Conservation (phyloP, 192 early-diverging fungal genomes). For the Helicostylum pulchrum region DNA sequence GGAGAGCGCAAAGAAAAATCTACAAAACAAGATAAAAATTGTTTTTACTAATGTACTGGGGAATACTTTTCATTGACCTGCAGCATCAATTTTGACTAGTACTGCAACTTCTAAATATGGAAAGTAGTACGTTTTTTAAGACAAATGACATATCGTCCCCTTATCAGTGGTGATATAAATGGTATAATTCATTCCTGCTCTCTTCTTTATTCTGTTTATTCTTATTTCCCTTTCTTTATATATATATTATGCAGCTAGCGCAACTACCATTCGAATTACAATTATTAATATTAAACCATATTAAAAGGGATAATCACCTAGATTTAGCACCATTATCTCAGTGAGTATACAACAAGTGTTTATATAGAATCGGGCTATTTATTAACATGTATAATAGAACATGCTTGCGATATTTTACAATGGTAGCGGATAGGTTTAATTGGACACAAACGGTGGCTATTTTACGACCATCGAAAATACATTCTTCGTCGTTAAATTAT, state of each 20-base stretch:
- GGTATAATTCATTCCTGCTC: not conserved
- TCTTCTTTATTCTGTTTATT: not conserved
- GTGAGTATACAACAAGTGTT: not conserved
- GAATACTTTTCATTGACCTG: too few species aligned
- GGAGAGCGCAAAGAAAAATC: too few species aligned
- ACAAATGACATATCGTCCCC: too few species aligned
- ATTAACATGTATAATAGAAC: not conserved
- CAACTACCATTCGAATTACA: constrained; percentile 16
- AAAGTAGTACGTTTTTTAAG: too few species aligned
- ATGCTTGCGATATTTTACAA: not conserved
- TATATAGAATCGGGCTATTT: not conserved
- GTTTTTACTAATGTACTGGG: too few species aligned
- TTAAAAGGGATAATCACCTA: constrained; percentile 13
- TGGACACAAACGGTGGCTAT: constrained; percentile 11
- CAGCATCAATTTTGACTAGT: too few species aligned
- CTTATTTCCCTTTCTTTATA: constrained; percentile 1
- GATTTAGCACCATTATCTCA: constrained; percentile 13
- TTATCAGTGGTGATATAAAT: too few species aligned
- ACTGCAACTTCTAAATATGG: too few species aligned
- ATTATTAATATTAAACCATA: constrained; percentile 8
- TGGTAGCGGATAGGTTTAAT: constrained; percentile 14
- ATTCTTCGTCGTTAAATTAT: not conserved
- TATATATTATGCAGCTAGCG: not conserved
- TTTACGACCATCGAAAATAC: not conserved
- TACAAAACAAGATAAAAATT: too few species aligned